Evolutionary conservation across 768 basidiomycete species (phyloP).

Genomic region (Neoboletus brunneissimus): DNA sequence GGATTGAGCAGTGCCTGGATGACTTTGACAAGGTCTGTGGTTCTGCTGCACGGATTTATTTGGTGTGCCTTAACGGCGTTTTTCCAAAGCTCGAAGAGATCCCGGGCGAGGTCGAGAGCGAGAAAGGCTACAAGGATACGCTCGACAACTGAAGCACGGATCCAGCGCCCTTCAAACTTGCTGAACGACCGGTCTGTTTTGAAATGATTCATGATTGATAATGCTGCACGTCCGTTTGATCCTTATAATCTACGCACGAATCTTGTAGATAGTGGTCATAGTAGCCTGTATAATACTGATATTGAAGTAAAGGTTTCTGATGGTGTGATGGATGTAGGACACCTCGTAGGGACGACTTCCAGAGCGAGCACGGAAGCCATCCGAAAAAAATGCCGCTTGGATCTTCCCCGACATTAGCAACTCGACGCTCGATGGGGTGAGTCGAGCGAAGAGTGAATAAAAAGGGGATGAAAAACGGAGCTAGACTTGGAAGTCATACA

Average conservation of each 20-base stretch:
- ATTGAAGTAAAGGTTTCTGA: no score
- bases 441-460: slow-evolving; percentile 50
- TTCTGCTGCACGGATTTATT: background rate
- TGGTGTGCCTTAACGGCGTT: background rate
- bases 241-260: slow-evolving; percentile 2
- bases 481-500: background rate
- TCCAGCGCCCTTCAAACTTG: background rate
- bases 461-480: slow-evolving; percentile 25
- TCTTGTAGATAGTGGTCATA: background rate
- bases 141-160: slow-evolving; percentile 29
- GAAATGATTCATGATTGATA: background rate
- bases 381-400: slow-evolving; percentile 61
- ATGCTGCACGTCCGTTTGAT: background rate
- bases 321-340: no score
- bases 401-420: slow-evolving; percentile 55
- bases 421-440: slow-evolving; percentile 43
- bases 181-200: no score
- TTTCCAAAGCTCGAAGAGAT: slow-evolving; percentile 49
- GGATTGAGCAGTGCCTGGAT: slow-evolving; percentile 71
- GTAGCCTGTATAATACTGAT: slow-evolving; percentile 10
- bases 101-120: slow-evolving; percentile 61
- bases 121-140: slow-evolving; percentile 51
- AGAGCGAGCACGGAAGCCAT: slow-evolving; percentile 34
- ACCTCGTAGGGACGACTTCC: slow-evolving; percentile 61
- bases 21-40: slow-evolving; percentile 75